Conservation (phyloP, 2,329 filamentous ascomycete species). For the Neospermospora avenae region DNA sequence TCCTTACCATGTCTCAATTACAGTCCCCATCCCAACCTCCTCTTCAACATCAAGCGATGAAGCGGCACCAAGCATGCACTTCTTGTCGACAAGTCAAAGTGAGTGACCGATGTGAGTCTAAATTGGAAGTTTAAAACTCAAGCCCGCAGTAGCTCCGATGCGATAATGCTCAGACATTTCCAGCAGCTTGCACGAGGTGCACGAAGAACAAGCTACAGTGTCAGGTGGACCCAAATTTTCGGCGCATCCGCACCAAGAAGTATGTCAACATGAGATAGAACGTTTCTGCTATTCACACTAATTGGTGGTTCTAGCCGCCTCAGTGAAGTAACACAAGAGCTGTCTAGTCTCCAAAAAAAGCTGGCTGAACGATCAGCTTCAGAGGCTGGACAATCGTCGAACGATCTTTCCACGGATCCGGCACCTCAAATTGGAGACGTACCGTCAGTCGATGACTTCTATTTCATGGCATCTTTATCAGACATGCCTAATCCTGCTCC, state of each 20-base stretch:
- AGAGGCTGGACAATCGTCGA: not conserved
- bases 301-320: slow-evolving; percentile 4
- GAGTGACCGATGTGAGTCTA: too few relatives aligned
- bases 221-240: slow-evolving; percentile 12
- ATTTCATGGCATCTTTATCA: not conserved
- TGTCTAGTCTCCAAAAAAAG: slow-evolving; percentile 10
- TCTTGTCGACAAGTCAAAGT: slow-evolving; percentile 19
- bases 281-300: not conserved
- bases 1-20: not conserved
- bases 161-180: slow-evolving; percentile 13
- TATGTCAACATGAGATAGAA: not conserved
- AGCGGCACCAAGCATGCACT: slow-evolving; percentile 12
- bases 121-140: not conserved
- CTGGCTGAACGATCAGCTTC: not conserved
- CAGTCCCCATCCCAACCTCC: not conserved
- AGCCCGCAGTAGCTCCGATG: slow-evolving; percentile 9
- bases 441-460: not conserved
- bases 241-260: slow-evolving; percentile 12
- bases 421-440: not conserved
- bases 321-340: slow-evolving; percentile 15
- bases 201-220: slow-evolving; percentile 13
- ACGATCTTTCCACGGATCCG: not conserved
- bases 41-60: not conserved
- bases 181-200: slow-evolving; percentile 14
- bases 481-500: slow-evolving; percentile 1